Evolutionary conservation across 2,329 filamentous ascomycete species (phyloP).

Genomic region (Botrytis sinoallii): DNA sequence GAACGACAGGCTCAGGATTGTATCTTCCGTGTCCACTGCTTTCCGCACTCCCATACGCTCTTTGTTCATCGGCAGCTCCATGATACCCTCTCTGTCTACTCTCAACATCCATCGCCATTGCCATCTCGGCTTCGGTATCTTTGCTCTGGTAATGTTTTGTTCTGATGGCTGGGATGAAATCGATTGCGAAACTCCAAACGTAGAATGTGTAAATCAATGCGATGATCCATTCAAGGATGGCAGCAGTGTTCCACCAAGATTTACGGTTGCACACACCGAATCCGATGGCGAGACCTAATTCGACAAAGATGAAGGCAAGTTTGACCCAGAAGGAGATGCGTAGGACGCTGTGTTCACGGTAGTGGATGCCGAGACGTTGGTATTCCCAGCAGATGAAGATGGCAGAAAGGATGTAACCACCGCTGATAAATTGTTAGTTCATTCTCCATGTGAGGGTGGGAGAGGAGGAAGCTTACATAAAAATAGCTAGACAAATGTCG

Average conservation of each 20-base stretch:
- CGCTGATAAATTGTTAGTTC: conserved; percentile 33
- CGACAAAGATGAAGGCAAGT: conserved; percentile 76
- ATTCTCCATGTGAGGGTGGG: too few relatives aligned
- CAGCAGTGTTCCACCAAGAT: conserved; percentile 60
- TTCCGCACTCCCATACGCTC: neutral
- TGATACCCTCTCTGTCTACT: conserved; percentile 6
- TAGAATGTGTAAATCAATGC: conserved; percentile 87
- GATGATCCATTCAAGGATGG: conserved; percentile 75
- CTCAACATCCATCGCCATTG: conserved; percentile 16
- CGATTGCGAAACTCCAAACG: conserved; percentile 80
- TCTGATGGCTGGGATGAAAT: conserved; percentile 69
- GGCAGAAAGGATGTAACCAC: conserved; percentile 78
- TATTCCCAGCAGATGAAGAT: conserved; percentile 91
- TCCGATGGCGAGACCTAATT: conserved; percentile 67
- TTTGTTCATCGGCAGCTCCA: neutral
- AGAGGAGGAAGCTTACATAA: conserved; percentile 41
- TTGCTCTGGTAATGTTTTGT: conserved; percentile 23
- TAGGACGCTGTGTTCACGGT: conserved; percentile 72
- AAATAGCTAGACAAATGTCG: conserved; percentile 71
- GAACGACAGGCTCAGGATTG: neutral
- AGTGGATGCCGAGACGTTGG: conserved; percentile 76
- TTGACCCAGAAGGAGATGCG: conserved; percentile 84
- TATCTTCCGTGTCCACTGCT: neutral
- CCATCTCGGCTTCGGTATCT: conserved; percentile 33
- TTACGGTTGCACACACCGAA: conserved; percentile 61